Evolutionary conservation across 306 rosid genomes (phyloP), one percentile per base, ranked within the genome.

Genomic region (Purshia tridentata): DNA sequence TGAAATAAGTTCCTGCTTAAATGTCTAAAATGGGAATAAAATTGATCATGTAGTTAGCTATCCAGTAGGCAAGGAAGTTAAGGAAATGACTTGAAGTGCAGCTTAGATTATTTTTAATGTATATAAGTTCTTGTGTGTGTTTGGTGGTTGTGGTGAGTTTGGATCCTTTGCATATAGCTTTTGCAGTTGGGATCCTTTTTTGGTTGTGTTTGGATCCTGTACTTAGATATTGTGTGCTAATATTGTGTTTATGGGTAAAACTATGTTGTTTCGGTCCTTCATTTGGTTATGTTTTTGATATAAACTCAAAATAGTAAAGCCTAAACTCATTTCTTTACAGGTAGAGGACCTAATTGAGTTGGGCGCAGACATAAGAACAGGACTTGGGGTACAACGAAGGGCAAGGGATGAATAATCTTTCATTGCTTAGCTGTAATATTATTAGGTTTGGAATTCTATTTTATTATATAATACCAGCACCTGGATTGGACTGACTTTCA

Each of bases 281-380:
- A 20, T 23, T 23, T 10, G 16, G 29, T 59, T 35, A 35, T 5
- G 14, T 23, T 35, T 35, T 9, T 59, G 15, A 35, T 0, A 14
- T 14, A 29, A 12, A 12, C 37, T 14, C 10, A 23, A 35, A 29
- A 23, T 10, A 7, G 6, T 20, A 11, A 10, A 12, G 6, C 39
- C 61, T 58, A 12, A 29, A 18, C 39, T 12, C 49, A 23, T 35
- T 61, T 1, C 58, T 59, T 56, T 42, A 23, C 75, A 93, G 98
- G 93, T 89, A 77, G 88, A 85, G 52, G 97, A 93, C 81, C 57
- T 88, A 42, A 40, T 91, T 58, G 81, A 81, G 77, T 88, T 82
- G 22, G 97, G 98, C 22, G 92, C 87, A 15, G 83, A 81, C 77
- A 82, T 90, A 69, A 91, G 98, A 65, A 78, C 77, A 2, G 82